Percentiles rank a stretch among this genome's conserved stretches.
phyloP scores from a whole-genome alignment of 2,329 filamentous ascomycete species.

The Aureobasidium sp. region DNA sequence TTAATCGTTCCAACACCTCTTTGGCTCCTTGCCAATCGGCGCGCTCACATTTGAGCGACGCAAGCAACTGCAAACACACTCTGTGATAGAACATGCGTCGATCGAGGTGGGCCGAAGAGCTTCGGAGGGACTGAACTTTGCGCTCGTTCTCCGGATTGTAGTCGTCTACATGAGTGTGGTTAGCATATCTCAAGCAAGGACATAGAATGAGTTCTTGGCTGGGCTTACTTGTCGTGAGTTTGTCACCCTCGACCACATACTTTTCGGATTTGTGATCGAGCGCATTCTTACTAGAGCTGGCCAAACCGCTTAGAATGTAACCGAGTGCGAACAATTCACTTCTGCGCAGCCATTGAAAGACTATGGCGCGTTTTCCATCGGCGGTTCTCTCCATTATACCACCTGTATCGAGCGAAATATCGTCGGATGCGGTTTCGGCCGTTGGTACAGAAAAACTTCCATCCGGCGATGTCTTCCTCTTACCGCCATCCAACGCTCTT shows the following conservation, averaged over 20 bases:
- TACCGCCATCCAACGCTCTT: constrained; percentile 46
- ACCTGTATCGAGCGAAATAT: constrained; percentile 33
- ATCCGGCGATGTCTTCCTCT: constrained; percentile 25
- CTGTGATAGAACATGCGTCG: constrained; percentile 60
- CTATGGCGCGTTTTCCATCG: constrained; percentile 35
- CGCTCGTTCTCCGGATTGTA: constrained; percentile 6
- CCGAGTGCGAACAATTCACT: constrained; percentile 52
- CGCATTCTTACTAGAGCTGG: constrained; percentile 47
- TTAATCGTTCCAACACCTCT: constrained; percentile 47
- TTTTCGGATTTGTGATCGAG: constrained; percentile 47
- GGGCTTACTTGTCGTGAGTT: constrained; percentile 37
- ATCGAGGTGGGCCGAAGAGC: constrained; percentile 39
- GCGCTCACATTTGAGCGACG: constrained; percentile 60
- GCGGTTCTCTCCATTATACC: constrained; percentile 33
- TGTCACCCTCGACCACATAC: constrained; percentile 50
- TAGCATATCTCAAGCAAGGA: not conserved
- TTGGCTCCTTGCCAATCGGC: constrained; percentile 61
- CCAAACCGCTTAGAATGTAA: constrained; percentile 50
- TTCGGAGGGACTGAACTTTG: constrained; percentile 17
- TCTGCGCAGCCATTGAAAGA: constrained; percentile 52
- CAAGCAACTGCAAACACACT: constrained; percentile 63
- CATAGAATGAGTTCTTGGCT: not conserved
- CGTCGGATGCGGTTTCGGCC: constrained; percentile 25
- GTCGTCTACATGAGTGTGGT: not conserved
- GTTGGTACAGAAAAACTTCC: constrained; percentile 35